phyloP scores from a whole-genome alignment of 495 filamentous ascomycete species.

The Extremus antarcticus region DNA sequence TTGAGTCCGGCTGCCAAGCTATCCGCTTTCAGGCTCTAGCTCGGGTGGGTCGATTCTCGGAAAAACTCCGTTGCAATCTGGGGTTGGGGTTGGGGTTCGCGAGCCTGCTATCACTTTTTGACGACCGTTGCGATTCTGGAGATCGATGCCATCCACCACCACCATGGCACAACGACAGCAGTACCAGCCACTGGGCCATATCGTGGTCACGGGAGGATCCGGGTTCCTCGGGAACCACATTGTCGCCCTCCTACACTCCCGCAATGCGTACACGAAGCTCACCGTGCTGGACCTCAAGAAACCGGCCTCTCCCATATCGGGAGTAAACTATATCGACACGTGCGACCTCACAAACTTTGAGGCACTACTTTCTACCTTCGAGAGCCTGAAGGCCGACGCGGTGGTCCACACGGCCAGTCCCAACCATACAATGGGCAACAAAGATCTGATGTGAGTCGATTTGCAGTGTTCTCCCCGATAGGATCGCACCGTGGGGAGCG shows the following conservation, averaged over 20 bases:
- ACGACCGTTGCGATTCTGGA: too few species aligned
- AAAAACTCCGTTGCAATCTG: too few species aligned
- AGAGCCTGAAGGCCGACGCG: slow-evolving; percentile 63
- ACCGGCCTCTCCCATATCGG: slow-evolving; percentile 42
- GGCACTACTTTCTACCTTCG: slow-evolving; percentile 54
- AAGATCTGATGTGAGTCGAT: slow-evolving; percentile 57
- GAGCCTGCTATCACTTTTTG: too few species aligned
- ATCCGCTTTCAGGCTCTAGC: too few species aligned
- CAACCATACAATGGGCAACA: slow-evolving; percentile 11
- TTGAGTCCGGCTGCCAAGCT: too few species aligned
- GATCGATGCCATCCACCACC: too few species aligned
- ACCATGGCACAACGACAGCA: slow-evolving; percentile 3
- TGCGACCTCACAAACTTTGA: slow-evolving; percentile 73
- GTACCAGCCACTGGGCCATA: slow-evolving; percentile 27
- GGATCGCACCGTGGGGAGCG: too few species aligned
- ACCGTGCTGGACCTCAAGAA: slow-evolving; percentile 82
- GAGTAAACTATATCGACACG: slow-evolving; percentile 67
- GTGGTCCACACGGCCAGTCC: slow-evolving; percentile 82
- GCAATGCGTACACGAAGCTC: slow-evolving; percentile 44
- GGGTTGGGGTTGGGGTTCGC: too few species aligned
- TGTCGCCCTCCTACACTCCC: slow-evolving; percentile 36
- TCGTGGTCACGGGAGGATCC: slow-evolving; percentile 43
- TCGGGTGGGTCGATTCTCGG: too few species aligned
- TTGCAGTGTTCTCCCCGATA: too few species aligned
- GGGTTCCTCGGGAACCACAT: slow-evolving; percentile 46